Evolutionary conservation across 2,329 filamentous ascomycete species (phyloP).

Genomic region (Neodidymelliopsis sp.): DNA sequence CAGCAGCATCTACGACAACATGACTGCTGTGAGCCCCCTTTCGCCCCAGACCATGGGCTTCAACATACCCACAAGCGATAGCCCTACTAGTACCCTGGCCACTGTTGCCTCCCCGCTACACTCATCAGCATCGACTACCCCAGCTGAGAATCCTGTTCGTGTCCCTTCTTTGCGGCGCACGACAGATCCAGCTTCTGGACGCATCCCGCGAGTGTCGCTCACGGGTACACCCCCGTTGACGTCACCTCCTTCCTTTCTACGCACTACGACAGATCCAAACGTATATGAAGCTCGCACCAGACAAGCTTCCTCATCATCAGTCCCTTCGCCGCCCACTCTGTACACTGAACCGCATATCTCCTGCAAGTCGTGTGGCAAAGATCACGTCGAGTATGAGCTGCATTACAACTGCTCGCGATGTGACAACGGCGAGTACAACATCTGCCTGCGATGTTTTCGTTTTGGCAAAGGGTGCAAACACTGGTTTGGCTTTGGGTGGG

Average conservation of each 20-base stretch:
- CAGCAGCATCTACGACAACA: conserved; percentile 33
- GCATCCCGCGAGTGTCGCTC: conserved; percentile 31
- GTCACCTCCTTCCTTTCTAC: conserved; percentile 34
- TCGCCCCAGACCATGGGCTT: conserved; percentile 41
- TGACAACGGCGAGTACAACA: conserved; percentile 73
- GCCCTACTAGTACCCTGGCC: conserved; percentile 38
- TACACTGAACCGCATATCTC: conserved; percentile 75
- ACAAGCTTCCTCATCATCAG: conserved; percentile 22
- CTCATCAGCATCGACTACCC: conserved; percentile 25
- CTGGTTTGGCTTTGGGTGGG: conserved; percentile 87
- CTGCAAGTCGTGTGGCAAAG: conserved; percentile 74
- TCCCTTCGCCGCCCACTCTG: conserved; percentile 42
- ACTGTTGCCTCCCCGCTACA: conserved; percentile 32
- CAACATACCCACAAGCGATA: conserved; percentile 33
- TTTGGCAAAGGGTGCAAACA: conserved; percentile 77
- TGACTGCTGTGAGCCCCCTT: conserved; percentile 36
- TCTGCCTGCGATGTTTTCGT: conserved; percentile 84
- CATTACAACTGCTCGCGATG: conserved; percentile 85
- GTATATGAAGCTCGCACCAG: conserved; percentile 26
- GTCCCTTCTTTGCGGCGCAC: conserved; percentile 39
- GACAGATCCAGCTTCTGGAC: conserved; percentile 38
- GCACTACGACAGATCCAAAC: conserved; percentile 41
- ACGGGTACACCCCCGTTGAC: conserved; percentile 38
- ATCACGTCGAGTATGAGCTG: conserved; percentile 82
- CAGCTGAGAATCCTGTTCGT: conserved; percentile 23